Conservation (phyloP, 2,329 filamentous ascomycete species). For the Fusarium drepaniforme region DNA sequence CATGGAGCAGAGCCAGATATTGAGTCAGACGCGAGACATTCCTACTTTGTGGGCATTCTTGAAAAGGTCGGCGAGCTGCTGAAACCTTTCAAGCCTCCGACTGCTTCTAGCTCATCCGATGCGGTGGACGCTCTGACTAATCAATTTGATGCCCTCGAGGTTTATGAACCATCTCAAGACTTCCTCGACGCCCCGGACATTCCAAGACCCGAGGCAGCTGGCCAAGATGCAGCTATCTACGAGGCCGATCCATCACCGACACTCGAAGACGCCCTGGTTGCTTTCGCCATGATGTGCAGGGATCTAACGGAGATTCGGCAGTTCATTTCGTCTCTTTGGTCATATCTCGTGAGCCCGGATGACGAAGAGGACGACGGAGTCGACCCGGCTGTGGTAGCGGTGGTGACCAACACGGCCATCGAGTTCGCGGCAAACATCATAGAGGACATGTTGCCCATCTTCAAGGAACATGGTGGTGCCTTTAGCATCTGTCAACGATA, state of each 20-base stretch:
- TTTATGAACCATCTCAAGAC: neutral
- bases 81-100: neutral
- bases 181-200: neutral
- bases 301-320: neutral
- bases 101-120: neutral
- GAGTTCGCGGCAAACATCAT: neutral
- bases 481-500: neutral
- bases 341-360: neutral
- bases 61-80: constrained; percentile 50
- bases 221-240: neutral
- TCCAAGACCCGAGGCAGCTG: neutral
- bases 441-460: neutral
- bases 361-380: neutral
- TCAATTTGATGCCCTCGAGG: neutral
- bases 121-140: neutral
- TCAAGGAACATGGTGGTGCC: neutral
- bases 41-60: constrained; percentile 50
- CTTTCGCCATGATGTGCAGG: neutral
- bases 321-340: neutral
- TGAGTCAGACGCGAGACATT: constrained; percentile 44
- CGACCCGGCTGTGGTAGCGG: neutral
- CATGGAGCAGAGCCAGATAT: constrained; percentile 27
- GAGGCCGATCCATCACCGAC: neutral
- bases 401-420: neutral
- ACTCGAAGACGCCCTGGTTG: neutral